These are phyloP conservation scores for Dujonia santamariae DNA, from an alignment of 1,139 yeast species.

Conservation along the genomic window DNA sequence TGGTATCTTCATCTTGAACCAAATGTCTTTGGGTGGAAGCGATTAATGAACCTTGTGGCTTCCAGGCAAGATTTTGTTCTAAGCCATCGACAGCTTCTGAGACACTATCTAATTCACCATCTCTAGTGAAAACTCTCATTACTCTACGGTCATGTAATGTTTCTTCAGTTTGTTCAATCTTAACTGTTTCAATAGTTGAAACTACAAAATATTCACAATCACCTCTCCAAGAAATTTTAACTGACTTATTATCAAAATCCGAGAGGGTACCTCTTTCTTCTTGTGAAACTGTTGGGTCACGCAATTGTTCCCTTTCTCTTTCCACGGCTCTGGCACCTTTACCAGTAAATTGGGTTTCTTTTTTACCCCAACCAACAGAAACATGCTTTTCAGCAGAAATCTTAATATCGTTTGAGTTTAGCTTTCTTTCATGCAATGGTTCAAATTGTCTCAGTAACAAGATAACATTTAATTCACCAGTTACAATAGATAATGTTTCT, in stretches of 20 bases:
- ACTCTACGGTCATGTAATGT: conserved; percentile 59
- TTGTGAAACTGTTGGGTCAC: conserved; percentile 85
- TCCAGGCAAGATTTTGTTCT: conserved; percentile 77
- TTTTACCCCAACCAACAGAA: conserved; percentile 98
- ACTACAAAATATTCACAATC: conserved; percentile 85
- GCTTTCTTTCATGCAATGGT: conserved; percentile 62
- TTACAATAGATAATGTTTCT: conserved; percentile 73
- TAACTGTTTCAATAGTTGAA: conserved; percentile 54
- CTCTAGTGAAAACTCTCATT: conserved; percentile 76
- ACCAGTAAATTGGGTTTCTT: conserved; percentile 96
- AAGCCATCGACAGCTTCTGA: conserved; percentile 88
- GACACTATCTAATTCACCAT: conserved; percentile 76
- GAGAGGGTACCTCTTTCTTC: conserved; percentile 69
- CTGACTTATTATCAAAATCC: conserved; percentile 42
- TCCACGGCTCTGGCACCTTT: conserved; percentile 84
- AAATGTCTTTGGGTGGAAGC: conserved; percentile 71
- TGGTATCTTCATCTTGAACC: conserved; percentile 42
- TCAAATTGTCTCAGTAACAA: conserved; percentile 77
- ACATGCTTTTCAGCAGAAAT: conserved; percentile 74
- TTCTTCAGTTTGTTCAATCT: conserved; percentile 40
- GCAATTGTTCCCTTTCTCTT: conserved; percentile 40
- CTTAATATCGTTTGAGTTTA: conserved; percentile 61
- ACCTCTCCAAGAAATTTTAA: conserved; percentile 85
- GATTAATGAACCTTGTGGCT: conserved; percentile 85
- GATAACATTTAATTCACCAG: conserved; percentile 58